Percentiles rank a stretch among this genome's conserved stretches.
Conservation (phyloP, 2,329 filamentous ascomycete species). For the Cryphonectria radicalis region DNA sequence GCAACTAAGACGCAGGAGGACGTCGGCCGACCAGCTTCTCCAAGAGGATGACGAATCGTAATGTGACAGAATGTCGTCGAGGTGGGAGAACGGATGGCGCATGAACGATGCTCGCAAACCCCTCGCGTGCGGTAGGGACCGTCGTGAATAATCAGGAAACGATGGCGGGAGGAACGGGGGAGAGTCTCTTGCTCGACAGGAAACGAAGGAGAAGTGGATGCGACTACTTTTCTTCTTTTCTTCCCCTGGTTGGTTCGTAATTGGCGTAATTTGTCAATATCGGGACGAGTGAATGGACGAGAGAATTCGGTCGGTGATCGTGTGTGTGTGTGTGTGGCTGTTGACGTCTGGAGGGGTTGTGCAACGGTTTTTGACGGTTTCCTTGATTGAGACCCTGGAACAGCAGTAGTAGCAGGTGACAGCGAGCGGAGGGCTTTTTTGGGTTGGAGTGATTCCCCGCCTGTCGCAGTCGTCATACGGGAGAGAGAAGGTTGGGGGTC, state of each 20-base stretch:
- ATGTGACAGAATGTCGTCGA: slow-evolving; percentile 16
- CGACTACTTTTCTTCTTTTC: background rate
- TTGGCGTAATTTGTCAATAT: background rate
- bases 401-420: background rate
- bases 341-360: background rate
- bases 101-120: slow-evolving; percentile 23
- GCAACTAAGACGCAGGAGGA: background rate
- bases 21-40: slow-evolving; percentile 12
- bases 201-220: background rate
- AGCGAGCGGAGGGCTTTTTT: slow-evolving; percentile 17
- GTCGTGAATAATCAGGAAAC: slow-evolving; percentile 17
- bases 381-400: slow-evolving; percentile 19
- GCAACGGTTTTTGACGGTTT: slow-evolving; percentile 15
- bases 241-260: background rate
- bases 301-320: slow-evolving; percentile 3
- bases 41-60: slow-evolving; percentile 11
- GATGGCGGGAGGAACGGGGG: slow-evolving; percentile 7
- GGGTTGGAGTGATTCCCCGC: slow-evolving; percentile 17
- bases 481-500: slow-evolving; percentile 1
- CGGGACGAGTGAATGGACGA: slow-evolving; percentile 12
- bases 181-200: background rate
- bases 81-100: slow-evolving; percentile 17
- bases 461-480: slow-evolving; percentile 27
- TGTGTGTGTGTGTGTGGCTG: slow-evolving; percentile 17
- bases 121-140: slow-evolving; percentile 13